phyloP scores from a whole-genome alignment of 495 filamentous ascomycete species.

The Bathelium albidoporum region DNA sequence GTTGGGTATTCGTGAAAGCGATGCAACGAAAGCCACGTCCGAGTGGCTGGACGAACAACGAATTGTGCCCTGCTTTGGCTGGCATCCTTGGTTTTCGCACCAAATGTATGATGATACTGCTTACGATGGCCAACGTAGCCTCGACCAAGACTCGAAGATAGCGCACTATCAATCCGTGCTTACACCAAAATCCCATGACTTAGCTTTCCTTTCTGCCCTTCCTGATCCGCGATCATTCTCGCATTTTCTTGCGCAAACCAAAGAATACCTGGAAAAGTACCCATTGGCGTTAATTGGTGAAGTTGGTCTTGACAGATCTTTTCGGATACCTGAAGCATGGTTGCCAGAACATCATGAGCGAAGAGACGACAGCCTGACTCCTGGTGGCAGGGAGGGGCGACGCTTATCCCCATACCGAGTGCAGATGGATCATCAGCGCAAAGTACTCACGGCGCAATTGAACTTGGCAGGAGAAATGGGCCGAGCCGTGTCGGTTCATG shows the following conservation, averaged over 20 bases:
- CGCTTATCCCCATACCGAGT: constrained; percentile 65
- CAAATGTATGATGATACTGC: constrained; percentile 60
- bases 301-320: constrained; percentile 76
- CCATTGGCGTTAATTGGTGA: constrained; percentile 75
- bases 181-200: constrained; percentile 46
- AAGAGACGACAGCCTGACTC: constrained; percentile 51
- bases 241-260: constrained; percentile 53
- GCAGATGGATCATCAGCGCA: constrained; percentile 64
- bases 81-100: constrained; percentile 98
- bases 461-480: constrained; percentile 70
- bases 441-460: constrained; percentile 71
- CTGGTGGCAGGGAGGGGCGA: constrained; percentile 73
- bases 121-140: constrained; percentile 32
- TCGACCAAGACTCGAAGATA: constrained; percentile 39
- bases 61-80: constrained; percentile 82
- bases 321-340: constrained; percentile 66
- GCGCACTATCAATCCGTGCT: constrained; percentile 66
- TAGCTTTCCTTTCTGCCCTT: constrained; percentile 52
- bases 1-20: constrained; percentile 30
- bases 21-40: constrained; percentile 3
- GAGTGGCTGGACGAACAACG: constrained; percentile 18
- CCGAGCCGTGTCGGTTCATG: constrained; percentile 77
- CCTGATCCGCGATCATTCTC: constrained; percentile 64
- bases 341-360: constrained; percentile 40
- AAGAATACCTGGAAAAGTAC: constrained; percentile 47